These are phyloP conservation scores for Butyriboletus appendiculatus DNA, from an alignment of 1,284 basidiomycete species.

Conservation along the genomic window DNA sequence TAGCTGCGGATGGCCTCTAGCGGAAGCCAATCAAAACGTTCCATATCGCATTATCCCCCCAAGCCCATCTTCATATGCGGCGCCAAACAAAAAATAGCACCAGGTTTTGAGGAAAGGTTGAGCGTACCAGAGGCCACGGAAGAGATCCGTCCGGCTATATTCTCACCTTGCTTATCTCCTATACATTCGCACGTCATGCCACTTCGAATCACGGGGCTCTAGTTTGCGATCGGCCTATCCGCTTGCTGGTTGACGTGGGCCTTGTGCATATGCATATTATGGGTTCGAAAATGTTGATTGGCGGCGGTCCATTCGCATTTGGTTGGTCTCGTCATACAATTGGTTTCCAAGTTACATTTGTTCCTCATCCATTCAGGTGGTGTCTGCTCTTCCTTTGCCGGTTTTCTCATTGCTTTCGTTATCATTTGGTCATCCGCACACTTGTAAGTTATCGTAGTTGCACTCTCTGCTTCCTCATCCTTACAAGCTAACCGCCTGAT, in stretches of 20 bases:
- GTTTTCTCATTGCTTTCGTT: neutral
- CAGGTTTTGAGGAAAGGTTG: neutral
- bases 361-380: neutral
- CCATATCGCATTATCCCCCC: neutral
- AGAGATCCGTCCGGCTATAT: conserved; percentile 28
- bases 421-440: too few species aligned
- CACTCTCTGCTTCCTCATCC: neutral
- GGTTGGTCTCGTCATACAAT: neutral
- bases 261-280: neutral
- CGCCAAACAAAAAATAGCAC: neutral
- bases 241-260: neutral
- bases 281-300: neutral
- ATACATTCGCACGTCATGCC: neutral
- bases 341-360: neutral
- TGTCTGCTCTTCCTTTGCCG: neutral
- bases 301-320: neutral
- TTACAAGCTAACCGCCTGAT: neutral
- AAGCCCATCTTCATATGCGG: neutral
- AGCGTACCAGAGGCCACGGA: conserved; percentile 15
- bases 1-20: neutral
- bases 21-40: neutral
- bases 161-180: conserved; percentile 1
- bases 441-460: neutral
- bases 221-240: neutral
- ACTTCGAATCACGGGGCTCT: neutral